phyloP scores from a whole-genome alignment of 768 basidiomycete genomes.

The Suillus clintonianus region DNA sequence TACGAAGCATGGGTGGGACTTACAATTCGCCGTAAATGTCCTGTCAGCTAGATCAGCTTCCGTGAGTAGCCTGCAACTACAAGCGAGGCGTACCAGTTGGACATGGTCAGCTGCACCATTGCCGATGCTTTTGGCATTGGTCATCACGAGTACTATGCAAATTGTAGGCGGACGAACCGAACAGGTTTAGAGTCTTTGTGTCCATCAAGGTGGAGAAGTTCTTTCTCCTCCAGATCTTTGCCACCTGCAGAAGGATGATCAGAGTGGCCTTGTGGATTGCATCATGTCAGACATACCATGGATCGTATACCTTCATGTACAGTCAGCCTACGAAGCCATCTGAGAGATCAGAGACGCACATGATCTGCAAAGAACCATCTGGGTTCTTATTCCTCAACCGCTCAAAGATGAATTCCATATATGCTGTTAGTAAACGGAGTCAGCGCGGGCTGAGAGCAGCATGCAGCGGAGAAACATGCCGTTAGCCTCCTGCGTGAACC shows the following conservation, averaged over 20 bases:
- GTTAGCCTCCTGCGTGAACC: constrained; percentile 91
- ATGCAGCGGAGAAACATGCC: constrained; percentile 42
- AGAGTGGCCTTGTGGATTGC: constrained; percentile 2
- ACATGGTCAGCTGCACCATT: constrained; percentile 96
- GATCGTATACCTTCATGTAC: constrained; percentile 68
- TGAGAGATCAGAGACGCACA: constrained; percentile 43
- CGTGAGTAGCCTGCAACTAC: neutral
- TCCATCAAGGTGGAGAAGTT: constrained; percentile 84
- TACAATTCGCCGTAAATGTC: constrained; percentile 97
- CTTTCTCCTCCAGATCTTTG: constrained; percentile 82
- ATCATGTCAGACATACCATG: constrained; percentile 53
- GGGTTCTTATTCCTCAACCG: constrained; percentile 81
- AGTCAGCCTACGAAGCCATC: neutral
- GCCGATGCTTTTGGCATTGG: constrained; percentile 58
- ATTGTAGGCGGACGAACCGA: constrained; percentile 37
- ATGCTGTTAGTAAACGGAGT: constrained; percentile 47
- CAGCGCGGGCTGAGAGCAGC: neutral
- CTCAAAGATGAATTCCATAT: constrained; percentile 89
- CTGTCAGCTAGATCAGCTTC: constrained; percentile 38
- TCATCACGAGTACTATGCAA: constrained; percentile 5
- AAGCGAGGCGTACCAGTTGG: constrained; percentile 60
- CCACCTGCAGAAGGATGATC: constrained; percentile 43
- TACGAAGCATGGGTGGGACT: constrained; percentile 1
- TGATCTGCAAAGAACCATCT: constrained; percentile 92
- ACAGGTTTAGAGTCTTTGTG: constrained; percentile 86